Evolutionary conservation across 2,329 filamentous ascomycete species (phyloP).

Genomic region (Truncatella angustata): DNA sequence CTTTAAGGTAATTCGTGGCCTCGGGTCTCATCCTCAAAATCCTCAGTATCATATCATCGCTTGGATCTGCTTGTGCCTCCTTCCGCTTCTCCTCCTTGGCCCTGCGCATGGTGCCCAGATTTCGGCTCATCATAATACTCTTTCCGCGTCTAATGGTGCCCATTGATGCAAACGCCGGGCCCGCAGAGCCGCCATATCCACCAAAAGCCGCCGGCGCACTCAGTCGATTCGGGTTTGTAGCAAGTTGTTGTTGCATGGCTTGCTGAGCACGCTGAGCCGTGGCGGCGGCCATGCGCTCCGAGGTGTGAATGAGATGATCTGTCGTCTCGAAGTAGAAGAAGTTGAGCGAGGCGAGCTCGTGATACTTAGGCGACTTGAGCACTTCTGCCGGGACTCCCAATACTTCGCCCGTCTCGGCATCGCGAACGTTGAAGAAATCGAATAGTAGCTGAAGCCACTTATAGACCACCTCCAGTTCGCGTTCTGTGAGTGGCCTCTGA

Average conservation of each 20-base stretch:
- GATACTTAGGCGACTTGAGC: conserved; percentile 95
- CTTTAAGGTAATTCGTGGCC: conserved; percentile 81
- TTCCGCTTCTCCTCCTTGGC: conserved; percentile 95
- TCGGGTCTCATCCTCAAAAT: conserved; percentile 95
- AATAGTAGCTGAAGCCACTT: conserved; percentile 90
- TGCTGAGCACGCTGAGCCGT: conserved; percentile 74
- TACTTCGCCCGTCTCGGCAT: conserved; percentile 73
- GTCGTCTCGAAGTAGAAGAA: conserved; percentile 98
- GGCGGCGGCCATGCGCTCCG: conserved; percentile 89
- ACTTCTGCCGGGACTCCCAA: conserved; percentile 88
- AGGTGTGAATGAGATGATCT: conserved; percentile 89
- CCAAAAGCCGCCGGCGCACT: conserved; percentile 59
- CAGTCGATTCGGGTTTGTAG: conserved; percentile 56
- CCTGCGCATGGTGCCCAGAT: conserved; percentile 92
- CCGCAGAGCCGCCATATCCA: conserved; percentile 44
- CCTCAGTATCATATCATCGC: conserved; percentile 95
- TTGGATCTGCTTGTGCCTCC: conserved; percentile 93
- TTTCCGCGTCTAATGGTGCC: conserved; percentile 65
- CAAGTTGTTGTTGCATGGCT: conserved; percentile 52
- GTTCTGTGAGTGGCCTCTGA: conserved; percentile 78
- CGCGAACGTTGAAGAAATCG: conserved; percentile 90
- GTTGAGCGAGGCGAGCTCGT: conserved; percentile 92
- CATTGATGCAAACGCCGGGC: conserved; percentile 61
- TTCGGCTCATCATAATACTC: conserved; percentile 91
- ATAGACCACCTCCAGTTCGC: conserved; percentile 92